Evolutionary conservation across 768 basidiomycete genomes (phyloP), one percentile per base, ranked within the genome.

Genomic region (Pleurotus salmoneostramineus): DNA sequence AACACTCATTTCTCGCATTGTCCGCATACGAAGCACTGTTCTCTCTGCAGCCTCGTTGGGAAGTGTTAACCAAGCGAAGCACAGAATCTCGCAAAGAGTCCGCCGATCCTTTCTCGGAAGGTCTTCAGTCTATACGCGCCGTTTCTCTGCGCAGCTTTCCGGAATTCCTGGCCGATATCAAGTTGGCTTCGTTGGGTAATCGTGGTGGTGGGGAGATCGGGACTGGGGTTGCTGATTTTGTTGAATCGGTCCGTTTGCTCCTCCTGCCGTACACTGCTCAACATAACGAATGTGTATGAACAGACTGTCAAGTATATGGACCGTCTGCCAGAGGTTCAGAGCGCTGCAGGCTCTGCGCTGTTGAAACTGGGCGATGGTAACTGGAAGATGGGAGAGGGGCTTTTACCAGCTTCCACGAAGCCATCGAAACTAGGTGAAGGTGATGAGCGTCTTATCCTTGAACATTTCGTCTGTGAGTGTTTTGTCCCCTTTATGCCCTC

Each of bases 361-460:
- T 67, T 83, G 42, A 81, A 84, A 2, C 79, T 94, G 0, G 92
- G 92, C 0, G 91, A 94, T 59, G 92, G 92, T 7, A 93, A 93
- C 62, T 93, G 92, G 92, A 90, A 84, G 71, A 93, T 94, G 91
- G 92, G 92, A 3, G 90, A 91, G 60, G 91, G 90, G 4, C 78
- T 89, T 17, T 14, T 55, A 31, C 52, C 52, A 27, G 78, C 80
- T 63, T 83, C 88, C 5, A 82, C 81, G 7, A 83, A 82, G 62
- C 67, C 66, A 2, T 60, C 69, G 5, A 81, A 82, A 56, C 61
- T 72, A 1, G 75, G 73, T 3, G 86, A 84, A 33, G 76, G 76
- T 7, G 85, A 85, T 56, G 84, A 87, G 63, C 72, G 71, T 40
- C 72, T 78, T 14, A 76, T 93, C 8, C 71, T 92, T 21, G 88